Evolutionary conservation across 169 alveolate species (phyloP), one percentile per base, ranked within the genome.

Genomic region (Nephromyces sp.): DNA sequence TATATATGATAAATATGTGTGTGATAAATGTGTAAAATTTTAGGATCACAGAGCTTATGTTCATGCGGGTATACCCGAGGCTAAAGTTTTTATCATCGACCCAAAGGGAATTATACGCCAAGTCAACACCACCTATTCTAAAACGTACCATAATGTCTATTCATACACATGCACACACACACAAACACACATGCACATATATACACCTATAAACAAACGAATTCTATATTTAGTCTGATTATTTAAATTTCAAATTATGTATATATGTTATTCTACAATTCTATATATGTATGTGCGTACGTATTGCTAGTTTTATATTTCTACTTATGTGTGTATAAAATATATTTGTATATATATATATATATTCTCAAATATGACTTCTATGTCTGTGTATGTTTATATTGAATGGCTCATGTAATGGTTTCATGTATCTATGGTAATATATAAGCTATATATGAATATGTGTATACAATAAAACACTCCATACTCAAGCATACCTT

Each of bases 41-140:
- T 63, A 86, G 91, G 96, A 91, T 72, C 92, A 89, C 75, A 81
- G 96, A 57, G 92, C 95, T 22, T 92, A 92, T 72, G 87, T 89
- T 52, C 91, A 92, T 30, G 97, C 92, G 31, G 97, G 97, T 1
- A 89, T 92, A 15, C 95, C 96, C 0, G 94, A 91, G 75, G 93
- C 90, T 25, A 88, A 90, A 31, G 92, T 92, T 24, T 92, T 92
- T 78, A 91, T 92, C 32, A 90, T 92, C 57, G 92, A 92, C 83
- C 85, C 95, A 2, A 82, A 86, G 8, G 97, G 97, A 28, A 84
- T 84, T 15, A 88, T 92, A 22, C 89, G 82, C 74, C 94, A 89
- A 70, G 89, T 87, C 68, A 91, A 89, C 76, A 52, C 88, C 30
- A 86, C 90, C 27, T 85, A 87, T 77, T 91, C 92, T 25, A 84